Base-by-base conservation (phyloP, 2,329 filamentous ascomycete species). In the Diaporthe capsici region DNA sequence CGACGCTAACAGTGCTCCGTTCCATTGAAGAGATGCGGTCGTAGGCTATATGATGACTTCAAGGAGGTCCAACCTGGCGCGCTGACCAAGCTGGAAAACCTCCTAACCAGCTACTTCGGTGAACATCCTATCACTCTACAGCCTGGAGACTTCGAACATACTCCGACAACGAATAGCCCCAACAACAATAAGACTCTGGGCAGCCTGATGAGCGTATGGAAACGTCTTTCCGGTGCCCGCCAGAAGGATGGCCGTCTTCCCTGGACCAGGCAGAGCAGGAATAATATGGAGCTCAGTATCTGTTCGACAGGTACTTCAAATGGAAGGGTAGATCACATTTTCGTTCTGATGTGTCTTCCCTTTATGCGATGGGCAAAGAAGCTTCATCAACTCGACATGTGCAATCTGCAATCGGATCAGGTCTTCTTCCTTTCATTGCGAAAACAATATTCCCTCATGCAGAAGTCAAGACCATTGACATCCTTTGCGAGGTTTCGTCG, bases 341-440 rank as follows among this genome's bases (percentile, higher is more conserved):
- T 74, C 15, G 37, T 78, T 10, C 61, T 78, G 0, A 42, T 76
- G 1, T 79, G 77, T 53, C 28, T 79, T 20, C 79, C 78, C 5
- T 79, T 77, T 34, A 57, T 75, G 15, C 73, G 68, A 25, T 76
- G 73, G 61, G 73, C 75, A 1, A 74, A 60, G 15, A 79, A 76
- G 34, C 53, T 78, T 4, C 58, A 75, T 20, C 78, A 79, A 49
- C 44, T 76, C 0, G 76, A 80, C 22, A 75, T 79, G 1, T 80
- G 79, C 49, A 77, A 71, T 1, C 72, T 78, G 3, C 49, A 55
- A 5, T 80, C 78, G 3, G 80, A 81, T 25, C 76, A 77, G 20
- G 72, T 75, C 4, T 77, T 80, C 34, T 80, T 79, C 47, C 60
- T 44, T 15, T 47, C 76, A 3, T 42, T 81, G 10, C 76, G 74